A percentile compares a stretch with the other conserved stretches of the same genome.
Conservation (phyloP, 495 filamentous ascomycete genomes). For the Hypoxylon intermedium region DNA sequence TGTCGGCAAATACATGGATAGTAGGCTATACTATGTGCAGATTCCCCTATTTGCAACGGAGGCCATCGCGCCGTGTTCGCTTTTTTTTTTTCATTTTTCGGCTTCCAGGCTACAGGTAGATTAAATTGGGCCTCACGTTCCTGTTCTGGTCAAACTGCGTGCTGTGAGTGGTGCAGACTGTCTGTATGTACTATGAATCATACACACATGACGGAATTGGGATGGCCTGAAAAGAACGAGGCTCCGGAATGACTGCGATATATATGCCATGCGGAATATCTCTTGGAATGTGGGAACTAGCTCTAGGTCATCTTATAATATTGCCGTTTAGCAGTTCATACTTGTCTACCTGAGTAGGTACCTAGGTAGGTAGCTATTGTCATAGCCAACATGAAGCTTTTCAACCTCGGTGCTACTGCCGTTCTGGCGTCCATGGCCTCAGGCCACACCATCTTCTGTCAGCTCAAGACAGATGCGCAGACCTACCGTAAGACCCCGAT, state of each 20-base stretch:
- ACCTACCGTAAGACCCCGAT: slow-evolving; percentile 27
- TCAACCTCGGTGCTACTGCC: slow-evolving; percentile 16
- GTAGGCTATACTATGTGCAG: slow-evolving; percentile 1
- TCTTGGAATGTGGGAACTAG: not conserved
- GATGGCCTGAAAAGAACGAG: slow-evolving; percentile 13
- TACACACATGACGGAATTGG: slow-evolving; percentile 5
- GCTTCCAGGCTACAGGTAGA: not conserved
- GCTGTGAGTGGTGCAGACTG: not conserved
- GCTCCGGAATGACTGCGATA: not conserved
- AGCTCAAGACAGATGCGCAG: slow-evolving; percentile 42
- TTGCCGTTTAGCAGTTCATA: not conserved
- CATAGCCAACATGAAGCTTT: slow-evolving; percentile 27
- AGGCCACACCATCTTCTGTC: slow-evolving; percentile 55
- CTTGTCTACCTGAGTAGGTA: too few relatives aligned
- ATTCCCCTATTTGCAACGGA: slow-evolving; percentile 20
- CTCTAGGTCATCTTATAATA: not conserved
- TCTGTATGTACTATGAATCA: slow-evolving; percentile 11
- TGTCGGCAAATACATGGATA: slow-evolving; percentile 13
- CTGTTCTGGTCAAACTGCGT: not conserved
- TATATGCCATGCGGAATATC: slow-evolving; percentile 13
- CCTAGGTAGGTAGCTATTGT: too few relatives aligned
- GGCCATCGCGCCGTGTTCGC: slow-evolving; percentile 20
- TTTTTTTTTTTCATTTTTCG: slow-evolving; percentile 15
- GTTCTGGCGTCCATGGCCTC: slow-evolving; percentile 38
- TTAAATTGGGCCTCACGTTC: slow-evolving; percentile 3